A percentile compares a stretch with the other conserved stretches of the same genome.
Conservation (phyloP, 164 flowering plant genomes). For the Vitis rotundifolia region DNA sequence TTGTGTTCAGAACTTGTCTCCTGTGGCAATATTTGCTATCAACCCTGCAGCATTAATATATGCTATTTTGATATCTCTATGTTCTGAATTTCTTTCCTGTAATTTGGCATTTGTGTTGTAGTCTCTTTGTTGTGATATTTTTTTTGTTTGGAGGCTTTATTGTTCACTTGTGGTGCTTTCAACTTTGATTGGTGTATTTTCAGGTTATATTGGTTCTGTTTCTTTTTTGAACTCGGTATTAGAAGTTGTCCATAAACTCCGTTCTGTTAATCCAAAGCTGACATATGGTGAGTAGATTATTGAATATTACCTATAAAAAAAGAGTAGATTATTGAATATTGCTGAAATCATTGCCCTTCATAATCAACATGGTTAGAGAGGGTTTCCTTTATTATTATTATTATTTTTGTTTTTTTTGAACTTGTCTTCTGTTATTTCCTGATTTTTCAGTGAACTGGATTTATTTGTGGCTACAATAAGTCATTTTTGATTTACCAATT, state of each 20-base stretch:
- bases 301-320: not conserved
- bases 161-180: slow-evolving; percentile 3
- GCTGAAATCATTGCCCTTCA: not conserved
- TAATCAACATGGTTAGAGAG: not conserved
- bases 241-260: slow-evolving; percentile 81
- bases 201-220: slow-evolving; percentile 98
- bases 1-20: not conserved
- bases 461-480: no score
- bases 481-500: no score
- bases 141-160: not conserved
- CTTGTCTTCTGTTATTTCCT: no score
- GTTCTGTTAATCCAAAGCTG: slow-evolving; percentile 81
- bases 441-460: no score
- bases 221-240: slow-evolving; percentile 81
- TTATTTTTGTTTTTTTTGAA: not conserved
- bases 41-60: not conserved
- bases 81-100: not conserved
- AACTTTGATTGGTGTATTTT: slow-evolving; percentile 14
- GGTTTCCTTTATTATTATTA: no score
- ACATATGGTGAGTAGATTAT: slow-evolving; percentile 61
- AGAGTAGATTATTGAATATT: no score
- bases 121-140: not conserved
- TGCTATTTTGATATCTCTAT: not conserved
- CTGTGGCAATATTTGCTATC: not conserved
- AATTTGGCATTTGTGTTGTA: not conserved